These are phyloP conservation scores for Cicer cuneatum DNA, from an alignment of 306 rosid species.

Conservation along the genomic window DNA sequence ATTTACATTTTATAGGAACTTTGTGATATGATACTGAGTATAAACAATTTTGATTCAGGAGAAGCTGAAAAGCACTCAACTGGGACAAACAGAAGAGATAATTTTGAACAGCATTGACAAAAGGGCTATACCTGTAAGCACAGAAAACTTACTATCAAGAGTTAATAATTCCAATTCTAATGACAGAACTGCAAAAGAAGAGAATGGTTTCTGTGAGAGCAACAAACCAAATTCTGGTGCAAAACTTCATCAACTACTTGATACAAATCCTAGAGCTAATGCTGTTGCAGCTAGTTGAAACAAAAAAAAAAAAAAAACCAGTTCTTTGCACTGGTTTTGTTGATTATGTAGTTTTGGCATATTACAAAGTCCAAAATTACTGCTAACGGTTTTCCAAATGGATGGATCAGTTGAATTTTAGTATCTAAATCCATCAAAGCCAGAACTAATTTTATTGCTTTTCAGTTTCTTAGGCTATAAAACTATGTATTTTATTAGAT, in stretches of 20 bases:
- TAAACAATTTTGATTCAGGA: constrained; percentile 55
- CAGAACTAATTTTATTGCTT: constrained; percentile 60
- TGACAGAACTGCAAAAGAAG: constrained; percentile 64
- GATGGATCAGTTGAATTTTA: constrained; percentile 53
- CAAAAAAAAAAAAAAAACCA: constrained; percentile 30
- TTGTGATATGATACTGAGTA: constrained; percentile 38
- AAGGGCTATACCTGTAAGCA: constrained; percentile 62
- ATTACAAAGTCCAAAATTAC: constrained; percentile 86
- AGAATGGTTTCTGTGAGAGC: constrained; percentile 64
- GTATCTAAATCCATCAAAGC: constrained; percentile 51
- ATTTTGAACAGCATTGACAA: constrained; percentile 58
- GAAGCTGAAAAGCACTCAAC: constrained; percentile 64
- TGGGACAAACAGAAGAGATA: constrained; percentile 64
- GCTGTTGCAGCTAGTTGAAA: constrained; percentile 87
- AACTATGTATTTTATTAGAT: constrained; percentile 45
- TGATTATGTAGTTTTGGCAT: constrained; percentile 91
- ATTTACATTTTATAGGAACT: background rate
- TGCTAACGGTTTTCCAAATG: constrained; percentile 67
- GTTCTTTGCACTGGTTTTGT: constrained; percentile 42
- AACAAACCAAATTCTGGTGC: constrained; percentile 69
- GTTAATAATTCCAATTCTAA: constrained; percentile 68
- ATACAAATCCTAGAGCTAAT: constrained; percentile 79
- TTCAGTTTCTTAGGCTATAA: constrained; percentile 49
- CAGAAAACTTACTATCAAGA: constrained; percentile 77
- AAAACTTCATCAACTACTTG: constrained; percentile 89